phyloP scores from a whole-genome alignment of 2,329 filamentous ascomycete genomes.

The Chaetomium strumarium region DNA sequence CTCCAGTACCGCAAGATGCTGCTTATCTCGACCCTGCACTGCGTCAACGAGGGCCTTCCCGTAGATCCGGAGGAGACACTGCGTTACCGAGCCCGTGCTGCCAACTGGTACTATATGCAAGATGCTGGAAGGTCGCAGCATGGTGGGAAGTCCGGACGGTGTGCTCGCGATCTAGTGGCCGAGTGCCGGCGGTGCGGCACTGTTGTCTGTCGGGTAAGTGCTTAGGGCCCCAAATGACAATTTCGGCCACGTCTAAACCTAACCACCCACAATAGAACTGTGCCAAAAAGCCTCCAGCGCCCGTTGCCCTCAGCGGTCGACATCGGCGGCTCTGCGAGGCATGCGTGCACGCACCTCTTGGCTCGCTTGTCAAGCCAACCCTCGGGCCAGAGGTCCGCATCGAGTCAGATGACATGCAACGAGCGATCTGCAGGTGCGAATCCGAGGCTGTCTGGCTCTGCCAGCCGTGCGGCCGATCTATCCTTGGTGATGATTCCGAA shows the following conservation, averaged over 20 bases:
- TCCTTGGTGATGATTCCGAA: constrained; percentile 54
- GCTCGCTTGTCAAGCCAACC: constrained; percentile 42
- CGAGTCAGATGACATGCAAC: constrained; percentile 51
- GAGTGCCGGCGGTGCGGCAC: constrained; percentile 73
- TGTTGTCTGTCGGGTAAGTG: constrained; percentile 73
- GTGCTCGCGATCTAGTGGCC: constrained; percentile 80
- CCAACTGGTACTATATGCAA: constrained; percentile 56
- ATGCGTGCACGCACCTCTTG: constrained; percentile 67
- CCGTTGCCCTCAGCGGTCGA: constrained; percentile 60
- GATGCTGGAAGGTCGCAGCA: constrained; percentile 40
- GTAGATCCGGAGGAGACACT: constrained; percentile 51
- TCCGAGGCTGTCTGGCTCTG: constrained; percentile 72
- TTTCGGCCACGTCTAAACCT: background rate
- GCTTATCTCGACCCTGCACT: constrained; percentile 69
- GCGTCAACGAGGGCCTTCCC: constrained; percentile 61
- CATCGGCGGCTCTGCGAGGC: constrained; percentile 74
- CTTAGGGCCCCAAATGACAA: constrained; percentile 11
- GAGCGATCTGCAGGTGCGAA: constrained; percentile 47
- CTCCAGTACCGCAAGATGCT: constrained; percentile 72
- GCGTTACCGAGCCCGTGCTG: constrained; percentile 51
- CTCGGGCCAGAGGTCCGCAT: constrained; percentile 42
- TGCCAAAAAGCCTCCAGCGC: constrained; percentile 72
- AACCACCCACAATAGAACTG: constrained; percentile 64
- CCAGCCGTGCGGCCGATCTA: constrained; percentile 69
- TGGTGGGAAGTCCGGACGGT: constrained; percentile 66